Evolutionary conservation across 768 basidiomycete genomes (phyloP).

Genomic region (Suillus clintonianus): DNA sequence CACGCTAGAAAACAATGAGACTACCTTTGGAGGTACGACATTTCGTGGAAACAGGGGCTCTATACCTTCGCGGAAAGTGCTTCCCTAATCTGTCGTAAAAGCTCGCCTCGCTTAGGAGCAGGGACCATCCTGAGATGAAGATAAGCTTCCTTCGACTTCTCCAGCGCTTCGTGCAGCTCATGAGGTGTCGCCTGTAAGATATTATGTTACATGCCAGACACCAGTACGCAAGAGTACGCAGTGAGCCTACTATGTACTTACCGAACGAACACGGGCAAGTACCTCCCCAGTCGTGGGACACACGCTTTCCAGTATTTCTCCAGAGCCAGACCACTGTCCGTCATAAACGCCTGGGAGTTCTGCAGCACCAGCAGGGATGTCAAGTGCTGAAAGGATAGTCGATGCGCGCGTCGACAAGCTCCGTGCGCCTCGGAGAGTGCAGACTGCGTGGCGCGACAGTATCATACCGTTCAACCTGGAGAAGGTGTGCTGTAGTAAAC

Average conservation of each 20-base stretch:
- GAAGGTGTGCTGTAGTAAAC: background rate
- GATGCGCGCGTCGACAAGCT: constrained; percentile 72
- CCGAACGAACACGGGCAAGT: constrained; percentile 73
- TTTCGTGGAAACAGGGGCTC: background rate
- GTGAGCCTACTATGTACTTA: constrained; percentile 33
- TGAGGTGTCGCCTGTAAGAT: constrained; percentile 58
- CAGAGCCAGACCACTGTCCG: constrained; percentile 77
- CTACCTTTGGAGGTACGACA: constrained; percentile 2
- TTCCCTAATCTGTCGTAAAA: constrained; percentile 85
- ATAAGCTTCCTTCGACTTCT: constrained; percentile 75
- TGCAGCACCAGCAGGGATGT: constrained; percentile 52
- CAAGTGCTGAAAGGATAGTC: constrained; percentile 61
- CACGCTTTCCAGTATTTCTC: constrained; percentile 65
- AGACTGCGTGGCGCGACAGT: constrained; percentile 22
- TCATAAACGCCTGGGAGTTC: constrained; percentile 80
- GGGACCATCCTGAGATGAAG: constrained; percentile 71
- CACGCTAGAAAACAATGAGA: constrained; percentile 49
- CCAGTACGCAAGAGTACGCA: background rate
- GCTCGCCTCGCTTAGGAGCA: constrained; percentile 85
- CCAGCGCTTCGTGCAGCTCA: constrained; percentile 71
- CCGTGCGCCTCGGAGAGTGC: constrained; percentile 11
- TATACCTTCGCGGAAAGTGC: constrained; percentile 76
- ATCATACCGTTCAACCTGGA: constrained; percentile 10
- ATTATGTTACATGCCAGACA: constrained; percentile 13
- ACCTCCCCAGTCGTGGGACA: constrained; percentile 90